Percentiles rank a stretch among this genome's conserved stretches.
These are phyloP conservation scores for Zalaria obscura DNA, from an alignment of 2,329 filamentous ascomycete species.

Conservation along the genomic window DNA sequence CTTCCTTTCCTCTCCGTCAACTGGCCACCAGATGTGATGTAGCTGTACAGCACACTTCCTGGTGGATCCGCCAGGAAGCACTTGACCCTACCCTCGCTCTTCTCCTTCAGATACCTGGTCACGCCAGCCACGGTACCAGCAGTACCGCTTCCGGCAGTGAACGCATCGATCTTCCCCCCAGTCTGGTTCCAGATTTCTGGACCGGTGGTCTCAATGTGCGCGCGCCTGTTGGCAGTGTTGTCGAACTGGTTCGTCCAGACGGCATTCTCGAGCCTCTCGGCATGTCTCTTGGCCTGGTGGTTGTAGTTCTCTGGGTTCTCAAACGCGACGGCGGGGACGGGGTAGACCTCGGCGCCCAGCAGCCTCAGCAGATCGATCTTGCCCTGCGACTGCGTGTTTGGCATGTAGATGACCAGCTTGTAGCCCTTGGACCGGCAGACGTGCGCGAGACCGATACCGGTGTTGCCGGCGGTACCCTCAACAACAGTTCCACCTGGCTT, in stretches of 20 bases:
- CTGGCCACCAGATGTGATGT: slow-evolving; percentile 72
- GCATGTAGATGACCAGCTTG: slow-evolving; percentile 98
- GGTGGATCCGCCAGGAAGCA: slow-evolving; percentile 87
- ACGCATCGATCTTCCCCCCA: slow-evolving; percentile 70
- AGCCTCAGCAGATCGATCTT: slow-evolving; percentile 89
- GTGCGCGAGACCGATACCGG: slow-evolving; percentile 91
- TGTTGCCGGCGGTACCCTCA: slow-evolving; percentile 95
- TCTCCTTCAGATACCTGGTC: slow-evolving; percentile 78
- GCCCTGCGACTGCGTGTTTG: slow-evolving; percentile 93
- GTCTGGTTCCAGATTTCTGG: slow-evolving; percentile 97
- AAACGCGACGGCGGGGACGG: slow-evolving; percentile 88
- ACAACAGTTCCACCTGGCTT: slow-evolving; percentile 83
- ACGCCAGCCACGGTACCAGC: slow-evolving; percentile 81
- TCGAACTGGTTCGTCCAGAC: slow-evolving; percentile 99
- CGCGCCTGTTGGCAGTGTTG: slow-evolving; percentile 83
- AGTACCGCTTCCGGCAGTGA: slow-evolving; percentile 89
- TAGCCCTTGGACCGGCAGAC: slow-evolving; percentile 89
- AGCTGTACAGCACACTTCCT: slow-evolving; percentile 83
- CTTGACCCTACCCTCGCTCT: slow-evolving; percentile 64
- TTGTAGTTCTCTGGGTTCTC: slow-evolving; percentile 97
- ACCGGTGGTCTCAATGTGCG: slow-evolving; percentile 92
- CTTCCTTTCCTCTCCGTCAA: slow-evolving; percentile 68
- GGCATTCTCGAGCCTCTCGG: slow-evolving; percentile 71
- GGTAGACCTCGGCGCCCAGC: slow-evolving; percentile 87
- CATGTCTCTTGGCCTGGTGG: slow-evolving; percentile 82